Evolutionary conservation across 2,329 filamentous ascomycete species (phyloP).

Genomic region (Lachnellula cervina): DNA sequence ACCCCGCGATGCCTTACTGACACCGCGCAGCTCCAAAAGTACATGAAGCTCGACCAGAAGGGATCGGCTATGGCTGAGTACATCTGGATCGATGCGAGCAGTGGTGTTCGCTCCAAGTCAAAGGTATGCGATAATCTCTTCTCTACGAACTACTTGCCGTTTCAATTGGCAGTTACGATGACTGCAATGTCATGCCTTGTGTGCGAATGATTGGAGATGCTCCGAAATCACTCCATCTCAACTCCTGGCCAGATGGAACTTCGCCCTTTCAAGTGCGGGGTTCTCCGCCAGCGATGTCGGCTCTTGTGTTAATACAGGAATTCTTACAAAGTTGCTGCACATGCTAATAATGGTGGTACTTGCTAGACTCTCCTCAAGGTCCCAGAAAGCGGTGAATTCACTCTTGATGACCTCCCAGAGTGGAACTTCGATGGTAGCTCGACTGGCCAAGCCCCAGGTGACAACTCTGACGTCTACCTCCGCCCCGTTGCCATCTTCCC

Average conservation of each 20-base stretch:
- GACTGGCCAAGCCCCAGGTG: conserved; percentile 84
- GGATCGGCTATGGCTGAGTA: conserved; percentile 90
- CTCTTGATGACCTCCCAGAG: conserved; percentile 63
- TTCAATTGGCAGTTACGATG: neutral
- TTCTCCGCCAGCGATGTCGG: neutral
- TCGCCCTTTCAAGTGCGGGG: neutral
- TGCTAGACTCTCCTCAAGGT: conserved; percentile 58
- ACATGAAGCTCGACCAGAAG: conserved; percentile 84
- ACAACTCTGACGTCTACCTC: conserved; percentile 97
- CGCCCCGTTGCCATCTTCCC: conserved; percentile 84
- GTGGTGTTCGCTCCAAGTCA: conserved; percentile 87
- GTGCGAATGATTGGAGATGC: neutral
- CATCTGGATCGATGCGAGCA: conserved; percentile 86
- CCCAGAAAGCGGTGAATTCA: conserved; percentile 38
- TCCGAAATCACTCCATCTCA: no score
- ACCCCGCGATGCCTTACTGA: conserved; percentile 18
- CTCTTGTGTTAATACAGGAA: neutral
- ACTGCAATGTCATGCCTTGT: neutral
- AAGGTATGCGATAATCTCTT: conserved; percentile 60
- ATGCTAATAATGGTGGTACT: conserved; percentile 21
- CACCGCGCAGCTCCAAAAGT: conserved; percentile 74
- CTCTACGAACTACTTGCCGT: neutral
- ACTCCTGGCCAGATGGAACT: neutral
- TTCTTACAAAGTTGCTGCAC: neutral
- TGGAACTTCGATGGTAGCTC: conserved; percentile 89